Percentiles rank a stretch among this genome's conserved stretches.
These are phyloP conservation scores for Ophiocordyceps camponoti-saundersi DNA, from an alignment of 2,329 filamentous ascomycete species.

Conservation along the genomic window DNA sequence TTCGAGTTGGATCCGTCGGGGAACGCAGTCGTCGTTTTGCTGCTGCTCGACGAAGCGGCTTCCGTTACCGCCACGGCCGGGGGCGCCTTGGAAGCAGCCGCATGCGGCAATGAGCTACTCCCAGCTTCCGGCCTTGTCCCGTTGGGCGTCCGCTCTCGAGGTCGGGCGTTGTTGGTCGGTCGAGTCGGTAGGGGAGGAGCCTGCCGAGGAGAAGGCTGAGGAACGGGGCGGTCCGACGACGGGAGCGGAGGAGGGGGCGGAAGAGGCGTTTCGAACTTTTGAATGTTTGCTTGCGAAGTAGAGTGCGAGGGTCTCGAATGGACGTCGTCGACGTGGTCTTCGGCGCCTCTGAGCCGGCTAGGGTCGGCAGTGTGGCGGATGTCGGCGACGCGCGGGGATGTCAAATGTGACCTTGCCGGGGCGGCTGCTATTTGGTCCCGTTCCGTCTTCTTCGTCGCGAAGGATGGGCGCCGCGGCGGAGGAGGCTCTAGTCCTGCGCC, in stretches of 20 bases:
- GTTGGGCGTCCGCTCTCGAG: conserved; percentile 18
- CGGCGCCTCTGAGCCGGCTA: background rate
- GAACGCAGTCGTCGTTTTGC: conserved; percentile 36
- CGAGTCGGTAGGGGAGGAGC: conserved; percentile 13
- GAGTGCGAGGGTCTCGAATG: conserved; percentile 29
- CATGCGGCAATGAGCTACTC: background rate
- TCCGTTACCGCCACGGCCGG: conserved; percentile 13
- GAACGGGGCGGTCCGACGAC: conserved; percentile 9
- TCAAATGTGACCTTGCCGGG: conserved; percentile 16
- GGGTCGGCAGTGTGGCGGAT: conserved; percentile 17
- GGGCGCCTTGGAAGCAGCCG: background rate
- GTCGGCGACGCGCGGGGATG: conserved; percentile 25
- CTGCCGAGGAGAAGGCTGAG: conserved; percentile 12
- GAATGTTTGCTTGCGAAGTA: conserved; percentile 9
- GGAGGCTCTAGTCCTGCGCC: conserved; percentile 29
- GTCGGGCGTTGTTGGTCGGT: conserved; percentile 14
- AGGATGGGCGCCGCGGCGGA: conserved; percentile 28
- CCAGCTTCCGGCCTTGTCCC: conserved; percentile 7
- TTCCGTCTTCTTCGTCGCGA: conserved; percentile 25
- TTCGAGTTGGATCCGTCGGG: conserved; percentile 78
- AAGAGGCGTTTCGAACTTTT: conserved; percentile 5
- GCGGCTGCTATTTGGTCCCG: conserved; percentile 24
- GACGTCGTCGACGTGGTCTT: conserved; percentile 6
- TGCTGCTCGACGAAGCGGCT: conserved; percentile 20
- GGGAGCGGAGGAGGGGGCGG: conserved; percentile 7